Base-by-base conservation (phyloP, 139 green algal genomes). In the Auxenochlorella protothecoides region DNA sequence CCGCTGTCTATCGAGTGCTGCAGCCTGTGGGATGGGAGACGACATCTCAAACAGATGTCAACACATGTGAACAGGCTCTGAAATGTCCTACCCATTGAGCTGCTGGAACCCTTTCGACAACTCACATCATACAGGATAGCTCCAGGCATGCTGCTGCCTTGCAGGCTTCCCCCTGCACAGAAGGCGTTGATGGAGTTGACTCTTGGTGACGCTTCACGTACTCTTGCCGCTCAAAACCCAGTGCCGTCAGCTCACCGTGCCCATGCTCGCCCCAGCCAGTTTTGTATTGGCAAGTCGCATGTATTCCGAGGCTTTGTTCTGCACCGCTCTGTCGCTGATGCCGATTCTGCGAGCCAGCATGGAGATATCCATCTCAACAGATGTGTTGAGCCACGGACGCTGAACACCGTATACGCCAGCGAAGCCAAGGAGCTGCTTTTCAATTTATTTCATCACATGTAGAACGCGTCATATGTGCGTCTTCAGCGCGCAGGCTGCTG, bases 141-240 rank as follows among this genome's bases (percentile, higher is more conserved):
- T 80, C 76, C 54, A 80, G 65, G 62, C 76, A 80, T 2, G 69
- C 70, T 3, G 76, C 76, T 3, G 71, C 63, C 64, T 80, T 80
- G 70, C 69, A 74, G 16, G 78, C 59, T 53, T 80, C 69, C 7
- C 62, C 66, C 73, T 75, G 63, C 59, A 16, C 64, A 68, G 12
- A 14, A 56, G 64, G 14, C 2, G 8, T 66, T 12, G 62, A 13
- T 66, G 6, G 62, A 66, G 62, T 6, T 7, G 13, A 15, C 62
- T 15, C 62, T 15, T 8, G 8, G 3, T 8, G 8, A 52, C 2
- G 64, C 64, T 13, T 9, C 1, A 44, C 27, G 27, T 44, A 44
- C 27, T 44, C 27, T 44, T 44, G 27, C 27, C 27, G 27, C 27
- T 44, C 27, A 44, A 44, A 44, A 44, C 27, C 27, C 27, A 44